phyloP scores from a whole-genome alignment of 1,284 basidiomycete genomes.

The Cystobasidiaceae sp. region DNA sequence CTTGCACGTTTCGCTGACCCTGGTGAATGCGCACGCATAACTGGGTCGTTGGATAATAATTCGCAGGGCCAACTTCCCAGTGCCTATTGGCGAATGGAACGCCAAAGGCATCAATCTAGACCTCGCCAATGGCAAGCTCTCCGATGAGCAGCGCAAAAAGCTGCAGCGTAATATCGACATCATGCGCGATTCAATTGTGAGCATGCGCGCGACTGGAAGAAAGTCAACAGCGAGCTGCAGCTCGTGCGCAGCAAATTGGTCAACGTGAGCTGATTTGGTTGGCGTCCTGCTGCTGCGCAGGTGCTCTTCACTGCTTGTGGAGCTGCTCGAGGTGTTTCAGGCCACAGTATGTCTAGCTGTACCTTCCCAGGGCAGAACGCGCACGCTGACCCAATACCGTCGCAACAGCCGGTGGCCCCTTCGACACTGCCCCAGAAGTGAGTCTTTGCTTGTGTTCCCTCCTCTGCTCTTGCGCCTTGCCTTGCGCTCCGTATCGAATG shows the following conservation, averaged over 20 bases:
- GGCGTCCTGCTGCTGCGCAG: too few species aligned
- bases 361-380: neutral
- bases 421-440: constrained; percentile 70
- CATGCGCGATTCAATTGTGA: constrained; percentile 28
- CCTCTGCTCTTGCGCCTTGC: too few species aligned
- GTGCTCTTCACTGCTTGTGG: constrained; percentile 32
- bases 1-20: too few species aligned
- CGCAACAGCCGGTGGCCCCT: constrained; percentile 60
- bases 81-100: constrained; percentile 22
- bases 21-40: too few species aligned
- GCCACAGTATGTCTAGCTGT: constrained; percentile 57
- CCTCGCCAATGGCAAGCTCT: constrained; percentile 54
- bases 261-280: too few species aligned
- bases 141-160: constrained; percentile 56
- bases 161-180: constrained; percentile 46
- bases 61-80: constrained; percentile 12
- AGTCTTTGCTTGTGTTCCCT: too few species aligned
- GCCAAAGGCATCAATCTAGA: constrained; percentile 17
- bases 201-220: neutral
- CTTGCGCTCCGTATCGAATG: too few species aligned
- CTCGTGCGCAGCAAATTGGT: too few species aligned
- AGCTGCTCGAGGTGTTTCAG: constrained; percentile 61
- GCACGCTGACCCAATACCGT: constrained; percentile 17
- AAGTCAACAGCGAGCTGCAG: neutral
- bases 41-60: too few species aligned